Percentiles rank a stretch among this genome's conserved stretches.
phyloP scores from a whole-genome alignment of 2,329 filamentous ascomycete genomes.

The Aspergillus sergii region DNA sequence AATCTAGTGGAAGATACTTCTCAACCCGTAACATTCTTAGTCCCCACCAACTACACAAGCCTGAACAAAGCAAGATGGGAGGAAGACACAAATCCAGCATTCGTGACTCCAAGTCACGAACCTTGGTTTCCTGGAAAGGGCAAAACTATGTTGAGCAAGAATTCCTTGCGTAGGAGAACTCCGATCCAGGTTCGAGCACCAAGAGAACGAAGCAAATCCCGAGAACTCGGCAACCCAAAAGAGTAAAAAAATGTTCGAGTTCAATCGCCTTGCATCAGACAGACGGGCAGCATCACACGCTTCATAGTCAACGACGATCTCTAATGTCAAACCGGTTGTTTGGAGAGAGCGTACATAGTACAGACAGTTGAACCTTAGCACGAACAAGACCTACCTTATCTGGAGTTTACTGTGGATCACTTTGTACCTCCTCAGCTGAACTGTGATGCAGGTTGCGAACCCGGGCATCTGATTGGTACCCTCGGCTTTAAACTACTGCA shows the following conservation, averaged over 20 bases:
- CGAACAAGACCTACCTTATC: background rate
- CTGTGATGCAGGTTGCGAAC: background rate
- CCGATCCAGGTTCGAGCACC: background rate
- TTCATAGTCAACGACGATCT: background rate
- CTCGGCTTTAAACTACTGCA: slow-evolving; percentile 15
- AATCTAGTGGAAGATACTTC: background rate
- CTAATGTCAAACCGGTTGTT: background rate
- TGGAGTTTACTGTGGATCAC: background rate
- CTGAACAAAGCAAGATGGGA: background rate
- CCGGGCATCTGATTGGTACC: slow-evolving; percentile 10
- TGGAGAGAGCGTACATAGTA: no score
- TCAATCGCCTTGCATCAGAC: background rate
- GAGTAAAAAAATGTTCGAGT: background rate
- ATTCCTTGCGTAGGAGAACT: background rate
- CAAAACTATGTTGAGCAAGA: background rate
- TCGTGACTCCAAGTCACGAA: background rate
- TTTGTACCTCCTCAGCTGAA: slow-evolving; percentile 16
- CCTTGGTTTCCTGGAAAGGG: background rate
- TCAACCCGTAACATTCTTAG: background rate
- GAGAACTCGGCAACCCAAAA: background rate
- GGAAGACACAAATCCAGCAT: background rate
- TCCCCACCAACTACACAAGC: background rate
- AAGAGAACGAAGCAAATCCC: background rate
- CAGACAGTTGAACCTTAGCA: no score
- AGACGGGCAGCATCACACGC: background rate